phyloP scores from a whole-genome alignment of 2,329 filamentous ascomycete genomes.

The Phyllachora maydis region DNA sequence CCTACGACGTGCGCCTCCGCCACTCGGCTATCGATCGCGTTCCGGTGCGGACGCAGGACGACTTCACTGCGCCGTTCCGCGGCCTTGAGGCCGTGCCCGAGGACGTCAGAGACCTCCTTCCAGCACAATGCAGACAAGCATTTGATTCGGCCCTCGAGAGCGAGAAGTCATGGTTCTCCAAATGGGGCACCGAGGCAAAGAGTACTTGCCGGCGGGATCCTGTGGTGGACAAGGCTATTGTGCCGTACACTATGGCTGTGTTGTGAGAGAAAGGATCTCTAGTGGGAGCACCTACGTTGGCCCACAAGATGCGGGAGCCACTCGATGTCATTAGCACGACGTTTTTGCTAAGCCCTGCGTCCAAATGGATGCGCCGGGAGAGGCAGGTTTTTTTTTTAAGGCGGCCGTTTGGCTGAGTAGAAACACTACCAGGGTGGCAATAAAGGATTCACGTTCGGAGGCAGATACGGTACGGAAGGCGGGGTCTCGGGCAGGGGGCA shows the following conservation, averaged over 20 bases:
- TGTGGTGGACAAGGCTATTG: conserved; percentile 42
- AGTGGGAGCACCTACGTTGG: too few species aligned
- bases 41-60: conserved; percentile 8
- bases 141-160: conserved; percentile 45
- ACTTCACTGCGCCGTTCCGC: conserved; percentile 29
- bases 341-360: too few species aligned
- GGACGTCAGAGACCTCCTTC: conserved; percentile 45
- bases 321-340: too few species aligned
- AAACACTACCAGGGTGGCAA: too few species aligned
- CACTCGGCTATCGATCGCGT: conserved; percentile 13
- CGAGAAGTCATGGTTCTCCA: conserved; percentile 52
- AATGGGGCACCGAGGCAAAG: conserved; percentile 50
- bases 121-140: conserved; percentile 47
- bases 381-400: too few species aligned
- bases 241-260: conserved; percentile 27
- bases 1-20: conserved; percentile 20
- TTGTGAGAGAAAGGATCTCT: too few species aligned
- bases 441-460: too few species aligned
- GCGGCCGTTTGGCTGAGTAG: too few species aligned
- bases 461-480: too few species aligned
- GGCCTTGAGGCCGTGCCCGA: conserved; percentile 44
- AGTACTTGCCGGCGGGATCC: conserved; percentile 30
- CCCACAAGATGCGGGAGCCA: too few species aligned
- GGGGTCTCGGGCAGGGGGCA: too few species aligned
- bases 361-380: too few species aligned